Evolutionary conservation across 2,329 filamentous ascomycete species (phyloP).

Genomic region (Penicillium thymicola): DNA sequence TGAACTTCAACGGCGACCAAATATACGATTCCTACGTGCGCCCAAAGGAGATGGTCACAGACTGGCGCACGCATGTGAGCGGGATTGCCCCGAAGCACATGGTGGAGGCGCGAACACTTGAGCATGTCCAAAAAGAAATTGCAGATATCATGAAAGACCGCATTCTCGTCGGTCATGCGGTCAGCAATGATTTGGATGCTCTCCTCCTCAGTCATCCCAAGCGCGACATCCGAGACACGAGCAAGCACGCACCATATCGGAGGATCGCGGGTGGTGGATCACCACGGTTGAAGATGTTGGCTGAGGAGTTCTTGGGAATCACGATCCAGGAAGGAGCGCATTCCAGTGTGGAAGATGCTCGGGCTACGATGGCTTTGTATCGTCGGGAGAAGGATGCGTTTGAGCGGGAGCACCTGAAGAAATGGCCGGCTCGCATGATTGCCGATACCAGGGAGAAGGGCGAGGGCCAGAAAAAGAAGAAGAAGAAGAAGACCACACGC

Average conservation of each 20-base stretch:
- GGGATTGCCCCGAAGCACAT: constrained; percentile 76
- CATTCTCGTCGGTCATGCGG: constrained; percentile 78
- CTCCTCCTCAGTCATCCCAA: constrained; percentile 75
- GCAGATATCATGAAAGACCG: constrained; percentile 65
- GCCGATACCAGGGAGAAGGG: constrained; percentile 34
- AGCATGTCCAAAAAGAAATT: constrained; percentile 72
- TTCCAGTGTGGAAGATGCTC: constrained; percentile 70
- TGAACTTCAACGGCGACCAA: constrained; percentile 90
- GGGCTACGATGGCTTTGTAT: constrained; percentile 87
- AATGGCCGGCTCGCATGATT: constrained; percentile 51
- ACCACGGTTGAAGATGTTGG: constrained; percentile 55
- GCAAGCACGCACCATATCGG: constrained; percentile 70
- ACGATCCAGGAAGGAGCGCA: constrained; percentile 61
- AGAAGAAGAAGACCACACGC: constrained; percentile 44
- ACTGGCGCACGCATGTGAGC: constrained; percentile 85
- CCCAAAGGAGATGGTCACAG: constrained; percentile 72
- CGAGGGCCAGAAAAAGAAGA: constrained; percentile 44
- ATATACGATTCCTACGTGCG: constrained; percentile 92
- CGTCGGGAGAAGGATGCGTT: constrained; percentile 78
- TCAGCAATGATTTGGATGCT: constrained; percentile 72
- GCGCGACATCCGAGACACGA: constrained; percentile 79
- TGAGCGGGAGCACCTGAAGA: constrained; percentile 72
- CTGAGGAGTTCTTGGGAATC: constrained; percentile 55
- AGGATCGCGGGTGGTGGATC: constrained; percentile 52
- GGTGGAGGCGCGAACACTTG: constrained; percentile 65